phyloP scores from a whole-genome alignment of 148 eudicot genomes.

The Persicaria maculosa region DNA sequence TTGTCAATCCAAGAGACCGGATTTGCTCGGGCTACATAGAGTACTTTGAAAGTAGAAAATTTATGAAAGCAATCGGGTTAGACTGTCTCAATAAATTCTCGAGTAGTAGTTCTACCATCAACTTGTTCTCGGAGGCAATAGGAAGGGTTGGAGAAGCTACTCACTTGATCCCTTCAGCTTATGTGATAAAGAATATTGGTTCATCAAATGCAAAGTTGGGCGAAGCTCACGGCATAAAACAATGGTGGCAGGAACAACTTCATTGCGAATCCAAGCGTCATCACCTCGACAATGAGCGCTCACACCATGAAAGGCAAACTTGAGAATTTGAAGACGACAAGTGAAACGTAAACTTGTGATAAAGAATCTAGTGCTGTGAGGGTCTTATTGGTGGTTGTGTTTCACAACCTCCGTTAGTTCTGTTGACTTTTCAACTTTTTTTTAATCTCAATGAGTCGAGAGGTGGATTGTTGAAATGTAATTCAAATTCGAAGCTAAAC shows the following conservation, averaged over 20 bases:
- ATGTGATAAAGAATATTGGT: slow-evolving; percentile 24
- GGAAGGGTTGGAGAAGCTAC: slow-evolving; percentile 30
- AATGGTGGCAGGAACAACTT: slow-evolving; percentile 33
- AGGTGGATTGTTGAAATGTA: no score
- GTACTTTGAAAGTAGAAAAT: slow-evolving; percentile 33
- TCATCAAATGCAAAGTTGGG: slow-evolving; percentile 14
- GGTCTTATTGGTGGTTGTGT: no score
- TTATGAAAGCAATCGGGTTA: slow-evolving; percentile 20
- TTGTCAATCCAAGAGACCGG: slow-evolving; percentile 30
- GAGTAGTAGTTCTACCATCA: slow-evolving; percentile 13
- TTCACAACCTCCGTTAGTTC: no score
- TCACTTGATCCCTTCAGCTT: slow-evolving; percentile 31
- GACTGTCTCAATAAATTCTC: slow-evolving; percentile 25
- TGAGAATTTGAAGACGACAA: no score
- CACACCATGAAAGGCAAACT: no score
- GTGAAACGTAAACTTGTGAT: no score
- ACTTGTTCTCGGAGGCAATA: slow-evolving; percentile 16
- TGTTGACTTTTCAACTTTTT: no score
- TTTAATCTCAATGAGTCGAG: no score
- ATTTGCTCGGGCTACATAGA: slow-evolving; percentile 30
- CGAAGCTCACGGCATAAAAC: slow-evolving; percentile 31
- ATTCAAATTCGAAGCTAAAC: no score
- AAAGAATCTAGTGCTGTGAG: no score
- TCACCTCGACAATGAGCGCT: neutral
- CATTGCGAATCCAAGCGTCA: slow-evolving; percentile 19